Evolutionary conservation across 202 grass and related monocot species (phyloP), one percentile per base, ranked within the genome.

Genomic region (Zizania palustris): DNA sequence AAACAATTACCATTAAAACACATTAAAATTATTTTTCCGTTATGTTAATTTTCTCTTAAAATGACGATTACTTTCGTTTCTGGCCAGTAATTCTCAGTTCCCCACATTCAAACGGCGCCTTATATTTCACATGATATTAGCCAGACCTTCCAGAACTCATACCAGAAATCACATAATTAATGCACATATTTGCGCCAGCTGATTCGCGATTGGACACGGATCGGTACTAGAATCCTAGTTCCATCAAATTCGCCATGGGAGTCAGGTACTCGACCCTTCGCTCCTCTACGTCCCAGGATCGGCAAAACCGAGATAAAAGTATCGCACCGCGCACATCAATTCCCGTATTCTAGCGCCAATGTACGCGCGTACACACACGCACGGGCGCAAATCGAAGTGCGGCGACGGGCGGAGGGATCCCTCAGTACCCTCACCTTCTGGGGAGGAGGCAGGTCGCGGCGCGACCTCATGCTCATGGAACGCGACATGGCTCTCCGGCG

Each of bases 401-500:
- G 41, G 43, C 1, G 11, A 61, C 6, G 60, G 68, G 58, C 34
- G 48, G 78, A 20, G 56, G 74, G 75, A 78, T 75, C 60, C 63
- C 74, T 87, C 54, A 97, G 75, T 75, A 73, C 60, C 63, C 74
- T 87, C 54, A 97, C 93, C 84, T 90, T 77, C 48, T 93, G 75
- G 36, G 93, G 91, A 56, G 93, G 88, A 45, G 93, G 86, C 12
- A 97, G 86, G 43, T 93, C 86, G 77, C 88, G 87, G 60, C 86
- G 90, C 50, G 76, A 88, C 71, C 81, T 89, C 74, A 72, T 91
- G 56, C 80, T 89, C 74, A 84, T 72, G 9, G 86, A 80, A 59
- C 91, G 76, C 86, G 91, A 93, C 93, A 97, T 97, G 84, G 72
- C 61, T 64, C 22, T 48, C 33, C 28, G 9, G 35, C 20, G 67